Conservation (phyloP, 73 alveolate species). For the Durusdinium trenchii region DNA sequence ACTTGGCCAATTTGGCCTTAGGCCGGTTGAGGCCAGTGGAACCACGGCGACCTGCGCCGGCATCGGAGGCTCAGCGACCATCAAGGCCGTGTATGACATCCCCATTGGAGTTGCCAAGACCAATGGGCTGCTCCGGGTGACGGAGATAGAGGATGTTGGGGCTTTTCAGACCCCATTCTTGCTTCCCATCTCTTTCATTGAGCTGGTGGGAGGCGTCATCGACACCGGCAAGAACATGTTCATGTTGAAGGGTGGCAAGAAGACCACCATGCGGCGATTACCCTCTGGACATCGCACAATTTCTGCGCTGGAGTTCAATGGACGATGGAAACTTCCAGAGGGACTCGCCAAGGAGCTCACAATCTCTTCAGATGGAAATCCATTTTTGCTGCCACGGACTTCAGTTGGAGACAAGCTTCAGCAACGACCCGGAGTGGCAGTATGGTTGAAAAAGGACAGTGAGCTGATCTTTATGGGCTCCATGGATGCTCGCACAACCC, state of each 20-base stretch:
- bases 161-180: not conserved
- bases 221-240: not conserved
- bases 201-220: not conserved
- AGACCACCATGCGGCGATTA: not conserved
- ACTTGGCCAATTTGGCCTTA: not conserved
- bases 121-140: not conserved
- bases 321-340: not conserved
- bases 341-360: not conserved
- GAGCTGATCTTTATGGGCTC: not conserved
- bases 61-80: not conserved
- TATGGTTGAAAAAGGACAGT: not conserved
- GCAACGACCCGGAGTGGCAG: slow-evolving; percentile 17
- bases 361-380: not conserved
- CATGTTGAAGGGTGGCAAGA: not conserved
- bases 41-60: not conserved
- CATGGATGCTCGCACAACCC: not conserved
- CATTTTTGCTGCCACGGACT: not conserved
- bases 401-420: not conserved
- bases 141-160: not conserved
- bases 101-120: not conserved
- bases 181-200: not conserved
- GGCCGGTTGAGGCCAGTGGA: not conserved
- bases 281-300: not conserved
- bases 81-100: not conserved
- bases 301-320: not conserved